phyloP scores from a whole-genome alignment of 495 filamentous ascomycete species.

The Podospora didyma region DNA sequence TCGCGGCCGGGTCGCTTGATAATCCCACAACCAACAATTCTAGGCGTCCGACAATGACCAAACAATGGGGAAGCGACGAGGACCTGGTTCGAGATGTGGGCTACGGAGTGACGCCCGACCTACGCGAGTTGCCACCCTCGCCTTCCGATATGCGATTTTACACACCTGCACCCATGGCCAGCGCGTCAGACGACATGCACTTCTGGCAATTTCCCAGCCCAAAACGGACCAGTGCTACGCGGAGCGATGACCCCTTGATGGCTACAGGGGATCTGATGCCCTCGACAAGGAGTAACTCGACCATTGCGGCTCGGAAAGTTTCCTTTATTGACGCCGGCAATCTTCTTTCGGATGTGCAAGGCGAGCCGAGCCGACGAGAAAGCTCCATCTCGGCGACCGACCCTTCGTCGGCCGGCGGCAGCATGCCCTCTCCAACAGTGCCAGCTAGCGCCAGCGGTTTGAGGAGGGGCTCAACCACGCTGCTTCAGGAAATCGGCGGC shows the following conservation, averaged over 20 bases:
- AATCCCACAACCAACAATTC: constrained; percentile 37
- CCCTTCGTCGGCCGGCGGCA: constrained; percentile 22
- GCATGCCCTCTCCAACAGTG: constrained; percentile 27
- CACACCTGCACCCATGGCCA: constrained; percentile 30
- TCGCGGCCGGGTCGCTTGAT: constrained; percentile 41
- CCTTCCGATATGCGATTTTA: constrained; percentile 12
- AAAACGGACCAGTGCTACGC: constrained; percentile 18
- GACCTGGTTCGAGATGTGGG: constrained; percentile 72
- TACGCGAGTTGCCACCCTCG: constrained; percentile 38
- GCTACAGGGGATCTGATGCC: constrained; percentile 14
- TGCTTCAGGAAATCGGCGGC: constrained; percentile 58
- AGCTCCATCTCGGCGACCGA: constrained; percentile 30
- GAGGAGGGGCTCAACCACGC: constrained; percentile 45
- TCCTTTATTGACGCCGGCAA: constrained; percentile 74
- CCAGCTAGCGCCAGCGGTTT: constrained; percentile 32
- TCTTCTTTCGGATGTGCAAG: constrained; percentile 49
- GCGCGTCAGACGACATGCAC: constrained; percentile 26
- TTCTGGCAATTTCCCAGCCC: constrained; percentile 37
- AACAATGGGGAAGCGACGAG: constrained; percentile 78
- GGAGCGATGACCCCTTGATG: constrained; percentile 32
- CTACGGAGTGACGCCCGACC: constrained; percentile 57
- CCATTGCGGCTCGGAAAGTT: constrained; percentile 42
- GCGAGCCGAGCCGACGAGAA: constrained; percentile 25
- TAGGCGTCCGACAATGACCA: constrained; percentile 45
- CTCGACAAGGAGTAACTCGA: constrained; percentile 30